Conservation (phyloP, 1,139 yeast genomes). For the Zhuliangozyma parablackwelliae region DNA sequence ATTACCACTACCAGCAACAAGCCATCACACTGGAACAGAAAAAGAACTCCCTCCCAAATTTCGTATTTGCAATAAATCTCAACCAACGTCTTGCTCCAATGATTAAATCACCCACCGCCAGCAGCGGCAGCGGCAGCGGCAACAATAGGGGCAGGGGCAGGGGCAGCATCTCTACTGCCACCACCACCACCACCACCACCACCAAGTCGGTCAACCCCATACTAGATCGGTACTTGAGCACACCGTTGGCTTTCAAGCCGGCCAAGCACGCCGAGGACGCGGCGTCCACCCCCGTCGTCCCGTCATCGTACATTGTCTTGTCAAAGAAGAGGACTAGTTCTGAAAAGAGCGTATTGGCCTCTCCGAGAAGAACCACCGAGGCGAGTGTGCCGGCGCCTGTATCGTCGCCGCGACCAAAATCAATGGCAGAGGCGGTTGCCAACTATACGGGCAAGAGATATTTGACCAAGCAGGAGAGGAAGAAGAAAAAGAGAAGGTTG, state of each 20-base stretch:
- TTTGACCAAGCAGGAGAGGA: slow-evolving; percentile 35
- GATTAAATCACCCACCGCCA: not conserved
- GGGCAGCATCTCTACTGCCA: not conserved
- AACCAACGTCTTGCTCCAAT: too few species aligned
- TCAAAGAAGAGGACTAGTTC: slow-evolving; percentile 12
- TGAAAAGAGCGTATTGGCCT: not conserved
- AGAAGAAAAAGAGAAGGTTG: slow-evolving; percentile 19
- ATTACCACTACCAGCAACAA: too few species aligned
- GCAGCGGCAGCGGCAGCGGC: not conserved
- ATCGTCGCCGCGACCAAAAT: slow-evolving; percentile 33
- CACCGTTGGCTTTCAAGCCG: slow-evolving; percentile 56
- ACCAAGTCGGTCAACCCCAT: slow-evolving; percentile 26
- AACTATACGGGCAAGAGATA: slow-evolving; percentile 53
- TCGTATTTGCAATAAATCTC: too few species aligned
- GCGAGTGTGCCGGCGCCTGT: not conserved
- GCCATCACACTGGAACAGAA: too few species aligned
- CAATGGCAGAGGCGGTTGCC: slow-evolving; percentile 61
- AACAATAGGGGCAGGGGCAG: not conserved
- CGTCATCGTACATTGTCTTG: slow-evolving; percentile 28
- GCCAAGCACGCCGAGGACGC: slow-evolving; percentile 38
- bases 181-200: not conserved
- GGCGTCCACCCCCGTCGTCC: slow-evolving; percentile 12
- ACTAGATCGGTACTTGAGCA: slow-evolving; percentile 54
- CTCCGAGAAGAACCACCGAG: not conserved
- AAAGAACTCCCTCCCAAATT: too few species aligned